Percentiles rank a stretch among this genome's conserved stretches.
Conservation (phyloP, 805 yeast species). For the Suhomyces sp. region DNA sequence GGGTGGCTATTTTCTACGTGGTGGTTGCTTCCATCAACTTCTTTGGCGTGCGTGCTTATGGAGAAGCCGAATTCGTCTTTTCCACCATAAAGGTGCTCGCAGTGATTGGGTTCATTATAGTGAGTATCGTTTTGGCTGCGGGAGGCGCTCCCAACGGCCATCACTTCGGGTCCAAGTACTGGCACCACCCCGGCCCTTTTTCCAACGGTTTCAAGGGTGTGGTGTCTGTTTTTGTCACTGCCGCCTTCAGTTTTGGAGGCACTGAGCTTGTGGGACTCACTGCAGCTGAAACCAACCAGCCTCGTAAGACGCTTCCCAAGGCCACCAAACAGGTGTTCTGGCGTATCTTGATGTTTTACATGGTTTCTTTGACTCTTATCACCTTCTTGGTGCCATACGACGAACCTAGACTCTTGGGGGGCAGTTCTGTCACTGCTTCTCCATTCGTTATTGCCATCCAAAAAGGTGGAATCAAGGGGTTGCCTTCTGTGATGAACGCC, state of each 20-base stretch:
- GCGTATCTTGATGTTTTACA: constrained; percentile 40
- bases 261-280: constrained; percentile 42
- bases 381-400: constrained; percentile 24
- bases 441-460: constrained; percentile 75
- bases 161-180: constrained; percentile 48
- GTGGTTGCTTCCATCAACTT: constrained; percentile 47
- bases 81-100: constrained; percentile 48
- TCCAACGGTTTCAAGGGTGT: constrained; percentile 46
- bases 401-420: constrained; percentile 32
- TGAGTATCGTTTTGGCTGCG: constrained; percentile 46
- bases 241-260: constrained; percentile 42
- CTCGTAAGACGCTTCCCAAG: constrained; percentile 34
- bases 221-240: constrained; percentile 37
- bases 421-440: constrained; percentile 60
- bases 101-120: constrained; percentile 45
- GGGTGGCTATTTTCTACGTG: constrained; percentile 55
- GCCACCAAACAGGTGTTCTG: constrained; percentile 44
- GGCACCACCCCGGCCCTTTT: constrained; percentile 55
- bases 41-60: constrained; percentile 53
- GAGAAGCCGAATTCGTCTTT: constrained; percentile 55
- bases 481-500: constrained; percentile 65
- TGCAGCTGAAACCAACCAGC: constrained; percentile 40
- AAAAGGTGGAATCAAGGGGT: constrained; percentile 59
- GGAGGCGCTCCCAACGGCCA: constrained; percentile 54
- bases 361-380: constrained; percentile 26